Evolutionary conservation across 495 filamentous ascomycete species (phyloP).

Genomic region (Penicillium desertorum): DNA sequence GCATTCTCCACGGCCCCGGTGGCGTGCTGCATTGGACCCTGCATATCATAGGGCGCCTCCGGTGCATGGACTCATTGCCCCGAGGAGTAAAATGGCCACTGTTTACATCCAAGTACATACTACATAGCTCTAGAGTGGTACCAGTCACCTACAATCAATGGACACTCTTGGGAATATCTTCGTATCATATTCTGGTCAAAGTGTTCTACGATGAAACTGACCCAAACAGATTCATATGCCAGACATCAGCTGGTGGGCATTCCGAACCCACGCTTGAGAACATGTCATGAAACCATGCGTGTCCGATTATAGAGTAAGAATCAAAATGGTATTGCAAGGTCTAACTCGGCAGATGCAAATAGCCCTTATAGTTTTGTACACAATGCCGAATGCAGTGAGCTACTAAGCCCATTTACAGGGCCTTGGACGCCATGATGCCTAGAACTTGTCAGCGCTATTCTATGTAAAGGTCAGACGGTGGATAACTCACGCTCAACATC

Average conservation of each 20-base stretch:
- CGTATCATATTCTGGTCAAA: constrained; percentile 1
- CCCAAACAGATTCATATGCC: constrained; percentile 2
- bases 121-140: background rate
- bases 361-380: constrained; percentile 51
- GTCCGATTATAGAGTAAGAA: constrained; percentile 8
- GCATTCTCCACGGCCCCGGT: constrained; percentile 7
- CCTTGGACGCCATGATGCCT: constrained; percentile 57
- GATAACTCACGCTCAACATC: constrained; percentile 90
- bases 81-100: constrained; percentile 1
- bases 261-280: background rate
- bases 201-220: constrained; percentile 2
- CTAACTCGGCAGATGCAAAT: constrained; percentile 46
- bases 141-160: background rate
- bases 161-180: background rate
- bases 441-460: constrained; percentile 28
- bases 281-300: background rate
- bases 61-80: background rate
- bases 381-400: constrained; percentile 41
- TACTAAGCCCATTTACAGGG: constrained; percentile 47
- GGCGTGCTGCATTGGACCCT: constrained; percentile 18
- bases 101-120: background rate
- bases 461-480: background rate
- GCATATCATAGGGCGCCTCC: constrained; percentile 12
- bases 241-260: background rate
- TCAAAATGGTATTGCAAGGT: constrained; percentile 44